These are phyloP conservation scores for Tephrocybe sp. DNA, from an alignment of 768 basidiomycete species.

Conservation along the genomic window DNA sequence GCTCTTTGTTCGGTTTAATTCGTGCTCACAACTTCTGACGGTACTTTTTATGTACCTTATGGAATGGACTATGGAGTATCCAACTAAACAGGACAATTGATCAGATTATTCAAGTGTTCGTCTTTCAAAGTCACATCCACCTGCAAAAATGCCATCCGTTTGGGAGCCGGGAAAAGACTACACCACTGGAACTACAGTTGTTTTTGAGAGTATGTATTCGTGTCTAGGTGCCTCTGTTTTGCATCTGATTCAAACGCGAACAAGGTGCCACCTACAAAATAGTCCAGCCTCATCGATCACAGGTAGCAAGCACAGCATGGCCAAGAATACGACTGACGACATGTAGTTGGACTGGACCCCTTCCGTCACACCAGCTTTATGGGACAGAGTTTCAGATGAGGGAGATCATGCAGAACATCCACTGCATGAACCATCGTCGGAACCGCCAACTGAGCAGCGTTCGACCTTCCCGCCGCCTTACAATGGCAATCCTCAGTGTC, in stretches of 20 bases:
- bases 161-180: slow-evolving; percentile 14
- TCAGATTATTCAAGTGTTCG: too few species aligned
- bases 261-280: slow-evolving; percentile 62
- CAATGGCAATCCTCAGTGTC: slow-evolving; percentile 15
- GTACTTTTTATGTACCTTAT: too few species aligned
- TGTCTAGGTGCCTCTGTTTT: background rate
- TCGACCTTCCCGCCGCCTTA: slow-evolving; percentile 22
- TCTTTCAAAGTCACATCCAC: background rate
- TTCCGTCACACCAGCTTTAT: slow-evolving; percentile 57
- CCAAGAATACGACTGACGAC: background rate
- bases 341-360: slow-evolving; percentile 69
- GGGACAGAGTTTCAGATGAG: slow-evolving; percentile 50
- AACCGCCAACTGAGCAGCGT: slow-evolving; percentile 26
- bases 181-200: slow-evolving; percentile 39
- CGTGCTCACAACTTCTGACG: too few species aligned
- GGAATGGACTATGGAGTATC: too few species aligned
- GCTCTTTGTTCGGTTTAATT: too few species aligned
- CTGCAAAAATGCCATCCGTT: slow-evolving; percentile 5
- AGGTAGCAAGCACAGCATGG: slow-evolving; percentile 35
- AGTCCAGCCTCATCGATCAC: slow-evolving; percentile 69
- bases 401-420: slow-evolving; percentile 26
- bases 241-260: background rate
- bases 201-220: slow-evolving; percentile 44
- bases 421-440: slow-evolving; percentile 23
- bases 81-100: too few species aligned